Evolutionary conservation across 2,329 filamentous ascomycete genomes (phyloP).

Genomic region (Epichloe baconii): DNA sequence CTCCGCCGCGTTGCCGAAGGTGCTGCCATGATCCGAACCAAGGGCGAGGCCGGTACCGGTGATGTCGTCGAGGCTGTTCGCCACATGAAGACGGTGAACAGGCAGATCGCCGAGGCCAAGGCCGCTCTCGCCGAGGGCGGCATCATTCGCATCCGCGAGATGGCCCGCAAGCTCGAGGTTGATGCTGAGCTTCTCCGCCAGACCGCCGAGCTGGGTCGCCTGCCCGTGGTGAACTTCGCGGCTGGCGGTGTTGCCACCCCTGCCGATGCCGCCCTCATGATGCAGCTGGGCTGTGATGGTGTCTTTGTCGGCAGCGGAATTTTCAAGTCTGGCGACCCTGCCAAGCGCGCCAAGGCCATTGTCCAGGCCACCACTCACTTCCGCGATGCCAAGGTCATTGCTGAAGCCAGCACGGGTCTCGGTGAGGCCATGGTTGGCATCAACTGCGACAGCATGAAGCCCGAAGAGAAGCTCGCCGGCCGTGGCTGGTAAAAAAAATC

Average conservation of each 20-base stretch:
- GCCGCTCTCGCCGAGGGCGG: slow-evolving; percentile 50
- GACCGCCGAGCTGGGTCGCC: slow-evolving; percentile 71
- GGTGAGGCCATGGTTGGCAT: slow-evolving; percentile 99
- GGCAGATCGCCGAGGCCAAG: slow-evolving; percentile 69
- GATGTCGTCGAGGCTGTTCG: slow-evolving; percentile 94
- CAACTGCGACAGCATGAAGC: slow-evolving; percentile 66
- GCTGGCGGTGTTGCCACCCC: slow-evolving; percentile 99
- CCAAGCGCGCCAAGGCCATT: slow-evolving; percentile 83
- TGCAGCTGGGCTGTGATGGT: slow-evolving; percentile 96
- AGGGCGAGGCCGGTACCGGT: slow-evolving; percentile 93
- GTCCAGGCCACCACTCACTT: slow-evolving; percentile 89
- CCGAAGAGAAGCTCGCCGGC: slow-evolving; percentile 69
- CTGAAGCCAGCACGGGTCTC: slow-evolving; percentile 73
- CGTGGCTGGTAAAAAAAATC: slow-evolving; percentile 57
- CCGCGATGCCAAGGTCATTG: slow-evolving; percentile 71
- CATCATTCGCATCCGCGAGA: slow-evolving; percentile 44
- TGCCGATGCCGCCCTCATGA: slow-evolving; percentile 90
- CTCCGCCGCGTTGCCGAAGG: slow-evolving; percentile 83
- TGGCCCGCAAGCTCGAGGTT: slow-evolving; percentile 70
- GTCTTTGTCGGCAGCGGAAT: slow-evolving; percentile 96
- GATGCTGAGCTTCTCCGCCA: slow-evolving; percentile 71
- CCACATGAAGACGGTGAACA: slow-evolving; percentile 85
- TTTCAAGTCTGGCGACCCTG: slow-evolving; percentile 90
- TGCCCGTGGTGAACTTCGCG: slow-evolving; percentile 96
- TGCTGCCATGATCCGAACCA: slow-evolving; percentile 97